Evolutionary conservation across 768 basidiomycete genomes (phyloP).

Genomic region (Rickenella mellea): DNA sequence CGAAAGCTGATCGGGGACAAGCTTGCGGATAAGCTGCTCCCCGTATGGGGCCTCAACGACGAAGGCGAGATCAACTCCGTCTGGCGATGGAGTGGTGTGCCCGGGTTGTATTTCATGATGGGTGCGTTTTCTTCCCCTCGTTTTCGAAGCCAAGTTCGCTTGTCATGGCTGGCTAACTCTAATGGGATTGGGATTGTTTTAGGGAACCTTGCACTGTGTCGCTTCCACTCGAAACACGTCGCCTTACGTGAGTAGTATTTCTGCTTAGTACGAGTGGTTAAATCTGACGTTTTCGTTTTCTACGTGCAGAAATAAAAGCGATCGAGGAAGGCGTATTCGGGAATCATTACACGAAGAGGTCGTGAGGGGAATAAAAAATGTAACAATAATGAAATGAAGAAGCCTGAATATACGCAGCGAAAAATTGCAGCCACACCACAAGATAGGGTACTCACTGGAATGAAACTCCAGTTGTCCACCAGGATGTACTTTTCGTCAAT

Average conservation of each 20-base stretch:
- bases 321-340: constrained; percentile 40
- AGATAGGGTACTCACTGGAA: too few relatives aligned
- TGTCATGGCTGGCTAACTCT: too few relatives aligned
- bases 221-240: constrained; percentile 7
- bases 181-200: not conserved
- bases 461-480: too few relatives aligned
- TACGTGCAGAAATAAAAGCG: constrained; percentile 57
- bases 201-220: constrained; percentile 7
- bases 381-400: too few relatives aligned
- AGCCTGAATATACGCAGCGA: too few relatives aligned
- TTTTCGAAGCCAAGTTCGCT: too few relatives aligned
- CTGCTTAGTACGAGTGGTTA: not conserved
- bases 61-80: constrained; percentile 18
- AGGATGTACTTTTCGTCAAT: too few relatives aligned
- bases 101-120: constrained; percentile 12
- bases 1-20: constrained; percentile 3
- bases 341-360: constrained; percentile 13
- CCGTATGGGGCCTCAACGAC: constrained; percentile 24
- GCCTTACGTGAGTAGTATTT: constrained; percentile 4
- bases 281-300: not conserved
- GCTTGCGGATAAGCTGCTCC: constrained; percentile 14
- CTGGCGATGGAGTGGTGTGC: constrained; percentile 12
- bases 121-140: too few relatives aligned
- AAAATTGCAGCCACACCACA: too few relatives aligned
- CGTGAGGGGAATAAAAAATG: too few relatives aligned